Base-by-base conservation (phyloP, 2,329 filamentous ascomycete genomes). In the Corynespora cassiicola region DNA sequence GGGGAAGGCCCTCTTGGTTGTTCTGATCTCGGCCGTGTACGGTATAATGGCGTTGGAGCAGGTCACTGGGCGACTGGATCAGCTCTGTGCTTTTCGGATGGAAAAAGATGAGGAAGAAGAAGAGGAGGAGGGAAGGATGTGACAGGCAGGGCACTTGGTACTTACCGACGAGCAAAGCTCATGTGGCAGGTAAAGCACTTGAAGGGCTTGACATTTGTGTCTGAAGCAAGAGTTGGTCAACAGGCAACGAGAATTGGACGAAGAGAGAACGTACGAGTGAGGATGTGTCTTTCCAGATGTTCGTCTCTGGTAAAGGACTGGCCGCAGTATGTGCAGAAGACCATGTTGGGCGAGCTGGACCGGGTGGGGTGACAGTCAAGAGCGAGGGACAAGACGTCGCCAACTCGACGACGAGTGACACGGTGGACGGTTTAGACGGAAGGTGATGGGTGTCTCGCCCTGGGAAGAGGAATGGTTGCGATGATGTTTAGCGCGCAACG, bases 151-250 rank as follows among this genome's bases (percentile, higher is more conserved):
- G 8, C 21, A 39, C 11, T 7, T n/a, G 4, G 17, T 12, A 68
- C 72, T 39, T 56, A 78, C 75, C 75, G 68, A 48, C 75, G 65
- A 47, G 75, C 75, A 53, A 78, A 78, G 41, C 74, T 77, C 75
- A 78, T 78, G 45, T 78, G 75, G 53, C 75, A 78, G 22, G 73
- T 77, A 43, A 75, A 75, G 59, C 75, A 78, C 63, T 77, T 77
- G 68, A 76, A 78, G 2, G 75, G 75, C 60, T 78, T 78, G n/a
- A 78, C 73, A 54, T 77, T 77, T 37, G 75, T 78, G 48, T 78
- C 74, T 77, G 50, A 7, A 40, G 30, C 37, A 16, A 42, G 26
- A 40, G 34, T 35, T 40, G 15, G 31, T 56, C 23, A 50, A 45
- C 25, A 26, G 18, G n/a, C 5, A 20, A 31, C 11, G 11, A 27